phyloP scores from a whole-genome alignment of 2,329 filamentous ascomycete species.

The Alternaria consortialis region DNA sequence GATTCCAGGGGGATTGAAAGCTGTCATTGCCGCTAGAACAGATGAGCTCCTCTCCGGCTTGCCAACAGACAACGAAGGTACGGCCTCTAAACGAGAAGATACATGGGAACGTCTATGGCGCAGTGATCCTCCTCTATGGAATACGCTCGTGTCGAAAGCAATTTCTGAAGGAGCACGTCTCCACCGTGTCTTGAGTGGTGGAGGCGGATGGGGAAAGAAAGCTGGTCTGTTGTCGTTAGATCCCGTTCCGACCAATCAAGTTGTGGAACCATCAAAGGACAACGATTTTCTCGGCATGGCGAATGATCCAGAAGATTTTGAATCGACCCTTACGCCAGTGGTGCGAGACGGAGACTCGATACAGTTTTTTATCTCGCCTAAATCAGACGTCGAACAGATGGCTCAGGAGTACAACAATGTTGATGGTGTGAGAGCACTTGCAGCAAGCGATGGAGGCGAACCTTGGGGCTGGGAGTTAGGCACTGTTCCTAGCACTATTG shows the following conservation, averaged over 20 bases:
- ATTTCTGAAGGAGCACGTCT: slow-evolving; percentile 51
- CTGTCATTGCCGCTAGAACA: slow-evolving; percentile 9
- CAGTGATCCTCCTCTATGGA: slow-evolving; percentile 32
- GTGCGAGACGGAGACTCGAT: slow-evolving; percentile 71
- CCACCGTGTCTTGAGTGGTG: slow-evolving; percentile 73
- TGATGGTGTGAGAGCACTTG: background rate
- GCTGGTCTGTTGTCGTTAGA: slow-evolving; percentile 81
- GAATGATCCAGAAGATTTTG: slow-evolving; percentile 39
- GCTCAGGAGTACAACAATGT: slow-evolving; percentile 3
- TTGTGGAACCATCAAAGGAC: background rate
- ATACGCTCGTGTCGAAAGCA: slow-evolving; percentile 28
- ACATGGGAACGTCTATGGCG: slow-evolving; percentile 32
- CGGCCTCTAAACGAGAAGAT: slow-evolving; percentile 2
- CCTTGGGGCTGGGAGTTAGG: slow-evolving; percentile 50
- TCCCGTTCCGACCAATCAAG: slow-evolving; percentile 54
- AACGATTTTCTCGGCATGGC: slow-evolving; percentile 10
- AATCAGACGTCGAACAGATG: background rate
- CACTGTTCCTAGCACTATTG: slow-evolving; percentile 56
- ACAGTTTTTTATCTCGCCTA: slow-evolving; percentile 47
- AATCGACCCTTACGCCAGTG: slow-evolving; percentile 62
- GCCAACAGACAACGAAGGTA: slow-evolving; percentile 1
- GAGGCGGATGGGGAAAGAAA: slow-evolving; percentile 85
- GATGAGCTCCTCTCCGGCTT: slow-evolving; percentile 13
- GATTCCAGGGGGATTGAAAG: slow-evolving; percentile 53
- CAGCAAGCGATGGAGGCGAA: background rate